These are phyloP conservation scores for Earliella scabrosa DNA, from an alignment of 1,284 basidiomycete species.

Conservation along the genomic window DNA sequence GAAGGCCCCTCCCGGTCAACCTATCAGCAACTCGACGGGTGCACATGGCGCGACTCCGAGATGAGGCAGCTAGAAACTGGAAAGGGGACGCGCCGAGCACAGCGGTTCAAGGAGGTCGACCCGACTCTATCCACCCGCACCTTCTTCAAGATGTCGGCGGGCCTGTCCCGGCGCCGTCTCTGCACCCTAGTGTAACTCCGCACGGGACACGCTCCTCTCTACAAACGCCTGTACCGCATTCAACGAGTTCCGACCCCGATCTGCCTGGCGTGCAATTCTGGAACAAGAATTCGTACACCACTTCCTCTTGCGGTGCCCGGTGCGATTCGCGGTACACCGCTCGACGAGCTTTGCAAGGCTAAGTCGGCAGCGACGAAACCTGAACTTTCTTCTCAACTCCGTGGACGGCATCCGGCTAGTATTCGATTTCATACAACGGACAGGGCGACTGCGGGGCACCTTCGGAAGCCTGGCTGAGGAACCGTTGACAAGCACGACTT, in stretches of 20 bases:
- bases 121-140: not conserved
- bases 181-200: slow-evolving; percentile 31
- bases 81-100: not conserved
- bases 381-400: no score
- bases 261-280: slow-evolving; percentile 27
- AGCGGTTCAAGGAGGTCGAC: not conserved
- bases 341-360: not conserved
- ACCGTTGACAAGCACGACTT: no score
- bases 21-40: not conserved
- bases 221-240: slow-evolving; percentile 30
- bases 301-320: slow-evolving; percentile 29
- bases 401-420: no score
- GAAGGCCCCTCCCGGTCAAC: not conserved
- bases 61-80: not conserved
- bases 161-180: not conserved
- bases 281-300: slow-evolving; percentile 28
- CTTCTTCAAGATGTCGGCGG: not conserved
- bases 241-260: slow-evolving; percentile 15
- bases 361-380: no score
- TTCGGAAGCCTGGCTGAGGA: no score
- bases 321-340: not conserved
- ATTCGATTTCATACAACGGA: no score
- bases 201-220: slow-evolving; percentile 30
- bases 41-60: not conserved
- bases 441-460: no score